Percentiles rank a stretch among this genome's conserved stretches.
These are phyloP conservation scores for Clonostachys rhizophaga DNA, from an alignment of 2,329 filamentous ascomycete species.

Conservation along the genomic window DNA sequence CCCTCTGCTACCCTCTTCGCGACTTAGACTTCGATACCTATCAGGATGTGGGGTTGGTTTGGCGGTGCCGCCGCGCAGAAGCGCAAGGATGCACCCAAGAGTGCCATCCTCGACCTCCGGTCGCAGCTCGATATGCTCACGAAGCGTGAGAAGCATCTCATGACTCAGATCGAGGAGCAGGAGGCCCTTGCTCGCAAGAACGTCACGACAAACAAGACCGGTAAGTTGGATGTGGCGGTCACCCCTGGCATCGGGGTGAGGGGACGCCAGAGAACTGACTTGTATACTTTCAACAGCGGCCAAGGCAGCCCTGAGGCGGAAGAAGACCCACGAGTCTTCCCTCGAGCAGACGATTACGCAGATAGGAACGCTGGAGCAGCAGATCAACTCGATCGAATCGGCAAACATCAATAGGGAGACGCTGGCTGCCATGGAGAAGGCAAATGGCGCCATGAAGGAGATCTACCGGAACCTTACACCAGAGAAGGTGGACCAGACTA, in stretches of 20 bases:
- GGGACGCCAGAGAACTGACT: background rate
- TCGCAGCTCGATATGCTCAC: conserved; percentile 95
- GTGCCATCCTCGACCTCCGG: conserved; percentile 85
- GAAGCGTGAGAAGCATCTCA: conserved; percentile 89
- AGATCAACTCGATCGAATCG: conserved; percentile 95
- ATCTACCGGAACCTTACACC: conserved; percentile 90
- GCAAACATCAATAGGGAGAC: conserved; percentile 99
- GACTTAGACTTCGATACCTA: too few species aligned
- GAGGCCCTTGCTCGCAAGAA: conserved; percentile 85
- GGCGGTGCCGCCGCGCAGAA: conserved; percentile 77
- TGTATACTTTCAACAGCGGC: conserved; percentile 56
- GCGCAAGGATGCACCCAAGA: conserved; percentile 92
- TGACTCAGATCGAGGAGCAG: conserved; percentile 90
- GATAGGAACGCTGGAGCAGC: conserved; percentile 87
- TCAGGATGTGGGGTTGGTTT: conserved; percentile 81
- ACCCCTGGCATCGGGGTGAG: background rate
- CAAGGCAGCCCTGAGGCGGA: conserved; percentile 83
- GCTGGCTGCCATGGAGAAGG: conserved; percentile 87
- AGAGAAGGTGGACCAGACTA: conserved; percentile 91
- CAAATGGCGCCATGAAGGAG: conserved; percentile 83
- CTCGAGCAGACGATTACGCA: conserved; percentile 87
- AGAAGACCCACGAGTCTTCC: conserved; percentile 90
- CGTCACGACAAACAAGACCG: conserved; percentile 79
- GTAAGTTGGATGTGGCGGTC: conserved; percentile 49
- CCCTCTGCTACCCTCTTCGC: too few species aligned